These are phyloP conservation scores for Diaporthe vexans DNA, from an alignment of 2,329 filamentous ascomycete species.

Conservation along the genomic window DNA sequence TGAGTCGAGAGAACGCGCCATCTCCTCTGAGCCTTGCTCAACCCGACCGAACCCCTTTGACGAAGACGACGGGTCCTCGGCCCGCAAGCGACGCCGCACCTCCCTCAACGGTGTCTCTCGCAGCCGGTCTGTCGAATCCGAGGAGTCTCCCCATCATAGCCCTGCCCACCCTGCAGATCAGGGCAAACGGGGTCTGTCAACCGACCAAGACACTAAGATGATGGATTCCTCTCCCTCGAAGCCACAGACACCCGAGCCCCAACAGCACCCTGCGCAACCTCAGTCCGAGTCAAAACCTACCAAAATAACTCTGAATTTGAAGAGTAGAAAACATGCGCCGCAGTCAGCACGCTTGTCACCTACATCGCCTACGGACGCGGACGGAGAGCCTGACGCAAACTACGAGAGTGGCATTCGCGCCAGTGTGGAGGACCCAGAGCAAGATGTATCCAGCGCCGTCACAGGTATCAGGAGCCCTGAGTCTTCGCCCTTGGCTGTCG, in stretches of 20 bases:
- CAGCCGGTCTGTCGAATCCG: constrained; percentile 63
- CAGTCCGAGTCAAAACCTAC: constrained; percentile 64
- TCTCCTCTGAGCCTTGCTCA: constrained; percentile 74
- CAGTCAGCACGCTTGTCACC: constrained; percentile 60
- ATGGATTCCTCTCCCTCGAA: constrained; percentile 55
- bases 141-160: constrained; percentile 44
- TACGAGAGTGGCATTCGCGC: constrained; percentile 53
- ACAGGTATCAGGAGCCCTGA: constrained; percentile 13
- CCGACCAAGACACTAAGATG: constrained; percentile 54
- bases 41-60: constrained; percentile 76
- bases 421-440: constrained; percentile 62
- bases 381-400: constrained; percentile 43
- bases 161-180: constrained; percentile 11
- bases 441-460: constrained; percentile 51
- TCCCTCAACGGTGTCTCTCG: constrained; percentile 67
- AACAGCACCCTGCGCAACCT: constrained; percentile 50
- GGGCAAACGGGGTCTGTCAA: constrained; percentile 12
- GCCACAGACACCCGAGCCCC: constrained; percentile 60
- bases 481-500: constrained; percentile 40
- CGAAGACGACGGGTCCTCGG: constrained; percentile 64
- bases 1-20: constrained; percentile 70
- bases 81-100: constrained; percentile 74
- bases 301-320: constrained; percentile 72
- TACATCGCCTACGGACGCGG: constrained; percentile 53
- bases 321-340: constrained; percentile 58